These are phyloP conservation scores for Eucalyptus globulus DNA, from an alignment of 345 rosid genomes.

Conservation along the genomic window DNA sequence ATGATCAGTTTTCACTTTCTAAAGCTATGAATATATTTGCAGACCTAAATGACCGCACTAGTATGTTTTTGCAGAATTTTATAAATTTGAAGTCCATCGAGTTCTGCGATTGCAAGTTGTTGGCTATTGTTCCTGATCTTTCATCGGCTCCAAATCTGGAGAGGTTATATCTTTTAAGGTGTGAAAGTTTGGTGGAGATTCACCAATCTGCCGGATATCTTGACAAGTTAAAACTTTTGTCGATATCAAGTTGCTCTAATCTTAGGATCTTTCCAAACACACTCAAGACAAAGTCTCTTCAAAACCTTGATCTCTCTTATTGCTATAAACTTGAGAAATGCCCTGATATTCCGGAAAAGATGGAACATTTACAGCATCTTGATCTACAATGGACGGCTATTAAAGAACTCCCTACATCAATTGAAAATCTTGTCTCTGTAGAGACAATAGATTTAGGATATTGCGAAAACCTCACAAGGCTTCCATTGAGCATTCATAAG, in stretches of 20 bases:
- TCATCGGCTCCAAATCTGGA: neutral
- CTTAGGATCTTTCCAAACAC: neutral
- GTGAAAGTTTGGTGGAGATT: neutral
- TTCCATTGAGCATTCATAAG: neutral
- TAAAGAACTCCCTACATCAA: neutral
- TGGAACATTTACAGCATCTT: neutral
- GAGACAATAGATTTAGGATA: neutral
- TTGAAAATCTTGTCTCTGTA: neutral
- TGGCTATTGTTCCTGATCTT: neutral
- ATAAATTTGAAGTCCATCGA: neutral
- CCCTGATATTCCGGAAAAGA: neutral
- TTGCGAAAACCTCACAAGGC: neutral
- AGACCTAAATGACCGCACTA: neutral
- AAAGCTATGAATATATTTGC: too few relatives aligned
- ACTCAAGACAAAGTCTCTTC: neutral
- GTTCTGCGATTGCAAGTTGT: neutral
- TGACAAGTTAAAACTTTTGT: too few relatives aligned
- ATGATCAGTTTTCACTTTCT: neutral
- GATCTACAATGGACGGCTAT: neutral
- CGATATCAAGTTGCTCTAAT: neutral
- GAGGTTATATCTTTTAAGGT: neutral
- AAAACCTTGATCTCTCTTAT: neutral
- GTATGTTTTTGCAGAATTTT: too few relatives aligned
- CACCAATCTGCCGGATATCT: neutral
- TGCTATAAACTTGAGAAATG: neutral